Base-by-base conservation (phyloP, 495 filamentous ascomycete genomes). In the Rhypophila decipiens region DNA sequence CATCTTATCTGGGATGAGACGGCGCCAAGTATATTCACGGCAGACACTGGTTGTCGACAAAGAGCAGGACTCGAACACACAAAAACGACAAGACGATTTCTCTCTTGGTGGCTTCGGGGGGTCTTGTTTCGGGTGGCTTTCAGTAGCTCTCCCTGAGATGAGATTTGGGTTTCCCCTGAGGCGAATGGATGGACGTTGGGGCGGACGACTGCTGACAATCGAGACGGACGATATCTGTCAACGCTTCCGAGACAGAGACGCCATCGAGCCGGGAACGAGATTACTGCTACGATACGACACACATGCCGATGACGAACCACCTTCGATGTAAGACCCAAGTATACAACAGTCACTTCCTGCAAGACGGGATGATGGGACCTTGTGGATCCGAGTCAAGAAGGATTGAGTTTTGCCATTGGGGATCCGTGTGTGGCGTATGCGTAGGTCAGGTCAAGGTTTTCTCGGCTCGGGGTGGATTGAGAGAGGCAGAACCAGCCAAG, bases 31-130 rank as follows among this genome's bases (percentile, higher is more conserved):
- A 59, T 8, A 53, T 34, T 57, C 51, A 47, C 53, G 61, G 68
- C 64, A 56, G 64, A 65, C 69, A 69, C 69, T 69, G 67, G 67
- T 56, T 73, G 71, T 70, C 67, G 61, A 63, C 53, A 66, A 59
- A 47, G 42, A 62, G 52, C 58, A 55, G 61, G 65, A 60, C 34
- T 27, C 54, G 47, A 41, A 34, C 24, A 39, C 24, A 34, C 33
- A 35, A 46, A 56, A 35, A 45, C 31, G 44, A 48, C 48, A 23
- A 43, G 34, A 23, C 13, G 8, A 42, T 17, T 31, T 21, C 13
- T 44, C 29, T 22, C 39, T 44, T n/a, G n/a, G n/a, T n/a, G n/a
- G n/a, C n/a, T n/a, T n/a, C n/a, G n/a, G n/a, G n/a, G n/a, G n/a
- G n/a, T n/a, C n/a, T n/a, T n/a, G n/a, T n/a, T n/a, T n/a, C n/a